Evolutionary conservation across 306 rosid species (phyloP), one percentile per base, ranked within the genome.

Genomic region (Morella rubra): DNA sequence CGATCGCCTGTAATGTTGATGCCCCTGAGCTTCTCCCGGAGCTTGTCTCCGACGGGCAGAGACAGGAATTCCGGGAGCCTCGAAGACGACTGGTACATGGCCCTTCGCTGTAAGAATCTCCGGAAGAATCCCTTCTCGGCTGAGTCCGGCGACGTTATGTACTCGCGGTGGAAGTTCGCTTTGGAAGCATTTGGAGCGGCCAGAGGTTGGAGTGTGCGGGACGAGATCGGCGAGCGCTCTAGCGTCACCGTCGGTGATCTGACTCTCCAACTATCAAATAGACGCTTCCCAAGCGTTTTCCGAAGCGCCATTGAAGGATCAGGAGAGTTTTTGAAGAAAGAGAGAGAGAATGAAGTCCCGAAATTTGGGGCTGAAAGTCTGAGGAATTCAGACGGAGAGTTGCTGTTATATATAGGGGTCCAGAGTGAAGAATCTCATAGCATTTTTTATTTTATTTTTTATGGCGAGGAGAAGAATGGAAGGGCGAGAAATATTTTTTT

Each of bases 291-390:
- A 1, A 90, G 65, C 52, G 86, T 65, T 78, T 88, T 85, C 6
- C 90, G 84, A 83, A 87, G 85, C 71, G 92, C 97, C 99, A 92
- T 95, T 78, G 77, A 66, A 40, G 40, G 49, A n/a, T n/a, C n/a
- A 40, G 46, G 24, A 11, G 64, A 24, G 72, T 1, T 3, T 4
- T 2, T 2, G n/a, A 3, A 5, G 12, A 19, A 60, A 37, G 13
- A 55, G 4, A 4, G 59, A 75, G 69, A 62, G 20, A 8, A 18
- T 24, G 56, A 9, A 10, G 42, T 73, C 44, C 73, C 45, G 56
- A 84, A 40, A 4, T 19, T 3, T 19, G 53, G 85, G 47, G 61
- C 24, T 72, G 58, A 24, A 19, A 41, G 41, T 22, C 24, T 64
- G 77, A 60, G 74, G 24, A 75, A 6, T 51, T 41, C 0, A 54